A percentile compares a stretch with the other conserved stretches of the same genome.
These are phyloP conservation scores for Cajanus cajan DNA, from an alignment of 306 rosid species.

Conservation along the genomic window DNA sequence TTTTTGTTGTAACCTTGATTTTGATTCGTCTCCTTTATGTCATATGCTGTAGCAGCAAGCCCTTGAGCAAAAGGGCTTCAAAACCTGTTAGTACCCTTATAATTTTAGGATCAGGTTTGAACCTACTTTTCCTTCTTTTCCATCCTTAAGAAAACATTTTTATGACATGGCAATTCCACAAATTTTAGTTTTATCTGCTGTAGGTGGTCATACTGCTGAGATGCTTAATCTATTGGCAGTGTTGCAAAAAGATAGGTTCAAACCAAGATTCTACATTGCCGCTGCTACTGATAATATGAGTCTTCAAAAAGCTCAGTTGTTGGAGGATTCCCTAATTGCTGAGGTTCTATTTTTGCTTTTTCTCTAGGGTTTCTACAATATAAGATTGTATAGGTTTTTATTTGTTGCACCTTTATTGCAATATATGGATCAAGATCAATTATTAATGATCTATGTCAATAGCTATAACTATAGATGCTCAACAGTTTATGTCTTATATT, in stretches of 20 bases:
- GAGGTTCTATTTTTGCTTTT: slow-evolving; percentile 43
- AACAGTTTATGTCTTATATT: not conserved
- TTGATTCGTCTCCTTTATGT: slow-evolving; percentile 44
- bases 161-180: not conserved
- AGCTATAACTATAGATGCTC: not conserved
- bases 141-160: slow-evolving; percentile 2
- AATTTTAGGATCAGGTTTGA: slow-evolving; percentile 60
- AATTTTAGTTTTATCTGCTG: slow-evolving; percentile 8
- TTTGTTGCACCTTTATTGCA: slow-evolving; percentile 4
- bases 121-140: slow-evolving; percentile 19
- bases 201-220: slow-evolving; percentile 92
- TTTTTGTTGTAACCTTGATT: slow-evolving; percentile 30
- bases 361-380: not conserved
- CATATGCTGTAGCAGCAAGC: slow-evolving; percentile 31
- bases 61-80: slow-evolving; percentile 30
- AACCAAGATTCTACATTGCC: slow-evolving; percentile 74
- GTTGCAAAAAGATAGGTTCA: slow-evolving; percentile 61
- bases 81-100: slow-evolving; percentile 47
- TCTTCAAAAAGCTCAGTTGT: slow-evolving; percentile 72
- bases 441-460: not conserved
- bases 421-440: not conserved
- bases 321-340: slow-evolving; percentile 45
- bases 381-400: not conserved
- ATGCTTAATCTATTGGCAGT: slow-evolving; percentile 83
- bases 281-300: slow-evolving; percentile 96